Percentiles rank a stretch among this genome's conserved stretches.
phyloP scores from a whole-genome alignment of 2,329 filamentous ascomycete species.

The Colletotrichum endophyticum region DNA sequence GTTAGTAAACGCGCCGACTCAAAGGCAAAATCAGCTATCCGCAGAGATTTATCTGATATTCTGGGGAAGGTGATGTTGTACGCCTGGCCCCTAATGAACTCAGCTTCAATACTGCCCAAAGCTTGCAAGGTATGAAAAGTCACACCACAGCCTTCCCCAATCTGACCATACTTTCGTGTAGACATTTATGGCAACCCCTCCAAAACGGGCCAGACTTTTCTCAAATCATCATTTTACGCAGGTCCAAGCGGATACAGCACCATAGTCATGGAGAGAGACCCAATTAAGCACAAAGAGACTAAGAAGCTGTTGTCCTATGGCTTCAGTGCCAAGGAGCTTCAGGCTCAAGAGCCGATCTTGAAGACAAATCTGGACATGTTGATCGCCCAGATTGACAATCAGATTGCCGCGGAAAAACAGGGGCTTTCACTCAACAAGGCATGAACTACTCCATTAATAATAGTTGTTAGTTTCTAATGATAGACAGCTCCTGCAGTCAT shows the following conservation, averaged over 20 bases:
- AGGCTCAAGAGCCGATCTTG: neutral
- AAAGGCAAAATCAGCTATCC: neutral
- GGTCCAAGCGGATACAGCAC: neutral
- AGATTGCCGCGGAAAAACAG: neutral
- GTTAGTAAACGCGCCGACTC: neutral
- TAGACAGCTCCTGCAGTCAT: neutral
- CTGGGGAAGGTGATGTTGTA: neutral
- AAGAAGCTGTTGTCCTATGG: neutral
- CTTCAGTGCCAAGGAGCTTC: neutral
- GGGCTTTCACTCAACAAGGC: neutral
- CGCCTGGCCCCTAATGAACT: neutral
- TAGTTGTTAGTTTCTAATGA: neutral
- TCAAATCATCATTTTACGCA: neutral
- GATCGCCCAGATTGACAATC: neutral
- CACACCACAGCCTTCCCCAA: neutral
- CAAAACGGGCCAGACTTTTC: neutral
- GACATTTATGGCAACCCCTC: neutral
- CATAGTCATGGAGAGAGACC: neutral
- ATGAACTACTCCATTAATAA: neutral
- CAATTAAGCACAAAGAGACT: neutral
- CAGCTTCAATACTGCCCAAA: neutral
- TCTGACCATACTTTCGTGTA: neutral
- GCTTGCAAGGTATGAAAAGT: neutral
- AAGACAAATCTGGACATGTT: neutral
- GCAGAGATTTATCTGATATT: neutral